A percentile compares a stretch with the other conserved stretches of the same genome.
These are phyloP conservation scores for Didymella keratinophila DNA, from an alignment of 2,329 filamentous ascomycete genomes.

Conservation along the genomic window DNA sequence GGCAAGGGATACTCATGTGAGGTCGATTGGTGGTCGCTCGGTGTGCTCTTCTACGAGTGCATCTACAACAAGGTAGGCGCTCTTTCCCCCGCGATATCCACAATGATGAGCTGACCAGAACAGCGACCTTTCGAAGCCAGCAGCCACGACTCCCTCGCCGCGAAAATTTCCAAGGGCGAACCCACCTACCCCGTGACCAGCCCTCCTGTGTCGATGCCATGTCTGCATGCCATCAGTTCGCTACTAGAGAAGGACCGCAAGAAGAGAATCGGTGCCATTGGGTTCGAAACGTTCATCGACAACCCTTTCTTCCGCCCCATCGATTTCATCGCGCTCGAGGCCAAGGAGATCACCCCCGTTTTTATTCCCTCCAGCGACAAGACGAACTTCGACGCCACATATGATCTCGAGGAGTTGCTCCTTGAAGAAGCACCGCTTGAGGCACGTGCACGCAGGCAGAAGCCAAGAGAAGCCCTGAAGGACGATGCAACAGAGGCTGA, in stretches of 20 bases:
- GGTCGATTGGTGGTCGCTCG: conserved; percentile 98
- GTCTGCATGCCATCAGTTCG: conserved; percentile 85
- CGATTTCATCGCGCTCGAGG: conserved; percentile 83
- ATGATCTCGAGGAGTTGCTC: conserved; percentile 92
- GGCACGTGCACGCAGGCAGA: conserved; percentile 89
- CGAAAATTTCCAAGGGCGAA: conserved; percentile 79
- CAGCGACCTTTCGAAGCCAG: conserved; percentile 93
- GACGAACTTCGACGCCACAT: conserved; percentile 98
- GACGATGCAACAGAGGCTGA: conserved; percentile 95
- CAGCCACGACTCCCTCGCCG: conserved; percentile 80
- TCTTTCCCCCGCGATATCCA: accelerated
- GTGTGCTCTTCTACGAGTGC: conserved; percentile 98
- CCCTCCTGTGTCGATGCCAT: conserved; percentile 86
- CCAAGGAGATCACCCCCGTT: conserved; percentile 87
- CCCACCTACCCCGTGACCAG: conserved; percentile 92
- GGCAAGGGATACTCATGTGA: conserved; percentile 88
- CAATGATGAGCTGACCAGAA: conserved; percentile 7
- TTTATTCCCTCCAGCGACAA: conserved; percentile 96
- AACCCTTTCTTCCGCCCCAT: conserved; percentile 89
- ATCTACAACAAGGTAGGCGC: conserved; percentile 91
- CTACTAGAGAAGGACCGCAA: conserved; percentile 81
- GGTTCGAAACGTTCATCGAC: conserved; percentile 83
- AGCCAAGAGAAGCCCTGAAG: conserved; percentile 88
- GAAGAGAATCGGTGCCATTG: conserved; percentile 80
- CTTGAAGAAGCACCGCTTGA: conserved; percentile 95